Base-by-base conservation (phyloP, 164 flowering plant species). In the Nelumbo lutea region DNA sequence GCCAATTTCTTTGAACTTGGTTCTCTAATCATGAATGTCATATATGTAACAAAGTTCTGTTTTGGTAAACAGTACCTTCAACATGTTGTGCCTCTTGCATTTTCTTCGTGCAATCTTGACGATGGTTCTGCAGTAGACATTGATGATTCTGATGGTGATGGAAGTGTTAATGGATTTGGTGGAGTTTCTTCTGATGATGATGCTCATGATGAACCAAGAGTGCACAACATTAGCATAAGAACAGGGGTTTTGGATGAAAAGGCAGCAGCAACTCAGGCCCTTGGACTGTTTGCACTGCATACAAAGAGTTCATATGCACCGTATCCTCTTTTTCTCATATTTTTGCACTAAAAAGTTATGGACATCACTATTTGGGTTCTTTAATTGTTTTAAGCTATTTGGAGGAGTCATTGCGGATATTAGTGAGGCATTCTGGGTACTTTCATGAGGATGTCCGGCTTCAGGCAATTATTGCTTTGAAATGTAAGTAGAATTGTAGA, bases 181-280 rank as follows among this genome's bases (percentile, higher is more conserved):
- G 94, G 87, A 53, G 96, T 95, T 10, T 95, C 99, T 63, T 90
- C 99, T 60, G 99, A 95, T 82, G 97, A 95, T 76, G 99, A 95
- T 76, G 88, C 93, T 69, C 93, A 86, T 76, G 97, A 90, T 84
- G 97, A 92, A 70, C 97, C 90, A 61, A 86, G 97, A 76, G 96
- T 90, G 55, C 86, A 96, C 45, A 92, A 95, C 79, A 90, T 92
- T 65, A 92, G 99, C 74, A 76, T 95, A 70, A 82, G 99, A 84
- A 95, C 99, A 60, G 99, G 97, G 53, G 97, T 95, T 6, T 82
- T 95, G 82, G 99, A 95, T 85, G 98, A 95, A 80, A 95, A 92
- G 85, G 97, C 99, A 72, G 99, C 99, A 70, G 99, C 99, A 72
- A 95, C 96, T 59, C 98, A 95, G 83, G 97, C 97, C 62, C 85